These are phyloP conservation scores for Coniochaeta prunicola DNA, from an alignment of 2,329 filamentous ascomycete species.

Conservation along the genomic window DNA sequence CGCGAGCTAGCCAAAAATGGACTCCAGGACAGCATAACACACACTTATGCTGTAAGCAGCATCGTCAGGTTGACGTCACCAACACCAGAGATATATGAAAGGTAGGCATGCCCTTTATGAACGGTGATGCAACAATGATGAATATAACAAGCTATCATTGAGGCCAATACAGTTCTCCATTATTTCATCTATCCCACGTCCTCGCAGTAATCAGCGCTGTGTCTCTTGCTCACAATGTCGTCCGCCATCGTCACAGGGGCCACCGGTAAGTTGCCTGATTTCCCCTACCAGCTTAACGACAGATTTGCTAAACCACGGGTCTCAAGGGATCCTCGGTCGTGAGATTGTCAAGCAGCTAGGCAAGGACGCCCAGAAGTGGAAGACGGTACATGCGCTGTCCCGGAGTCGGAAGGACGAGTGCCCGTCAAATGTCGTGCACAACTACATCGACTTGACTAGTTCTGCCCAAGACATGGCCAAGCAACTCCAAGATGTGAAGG, in stretches of 20 bases:
- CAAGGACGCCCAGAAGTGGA: conserved; percentile 10
- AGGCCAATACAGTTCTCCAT: too few species aligned
- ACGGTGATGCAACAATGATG: too few species aligned
- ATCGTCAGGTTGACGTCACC: neutral
- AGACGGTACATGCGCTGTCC: conserved; percentile 16
- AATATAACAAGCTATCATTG: too few species aligned
- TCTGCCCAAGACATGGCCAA: conserved; percentile 16
- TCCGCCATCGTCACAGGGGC: conserved; percentile 11
- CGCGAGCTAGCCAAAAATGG: neutral
- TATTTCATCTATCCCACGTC: too few species aligned
- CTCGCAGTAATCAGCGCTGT: too few species aligned
- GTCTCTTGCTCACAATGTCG: conserved; percentile 4
- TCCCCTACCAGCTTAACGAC: neutral
- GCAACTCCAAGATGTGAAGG: conserved; percentile 13
- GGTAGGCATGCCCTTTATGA: neutral
- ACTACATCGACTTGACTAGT: conserved; percentile 14
- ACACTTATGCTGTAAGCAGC: neutral
- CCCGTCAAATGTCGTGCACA: conserved; percentile 13
- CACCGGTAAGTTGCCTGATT: conserved; percentile 2
- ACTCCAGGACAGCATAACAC: neutral
- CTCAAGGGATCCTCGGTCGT: conserved; percentile 16
- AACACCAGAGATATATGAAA: neutral
- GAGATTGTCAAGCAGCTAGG: conserved; percentile 16
- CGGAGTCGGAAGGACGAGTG: conserved; percentile 16
- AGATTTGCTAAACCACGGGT: neutral